Evolutionary conservation across 345 rosid genomes (phyloP), one percentile per base, ranked within the genome.

Genomic region (Anacardium occidentale): DNA sequence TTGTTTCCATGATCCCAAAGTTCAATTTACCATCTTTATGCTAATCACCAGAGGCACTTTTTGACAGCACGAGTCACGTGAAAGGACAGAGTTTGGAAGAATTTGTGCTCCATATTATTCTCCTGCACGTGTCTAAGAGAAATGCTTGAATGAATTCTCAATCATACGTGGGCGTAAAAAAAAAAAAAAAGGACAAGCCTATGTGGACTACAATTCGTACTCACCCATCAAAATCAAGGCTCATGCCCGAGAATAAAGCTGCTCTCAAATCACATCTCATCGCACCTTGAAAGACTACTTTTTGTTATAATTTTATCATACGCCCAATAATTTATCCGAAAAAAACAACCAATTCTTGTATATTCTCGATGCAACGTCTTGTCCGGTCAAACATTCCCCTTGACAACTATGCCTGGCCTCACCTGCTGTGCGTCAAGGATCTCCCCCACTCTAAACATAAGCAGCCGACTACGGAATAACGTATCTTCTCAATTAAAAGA

Each of bases 161-260:
- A 76, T 70, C 77, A 74, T 69, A 15, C 6, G 2, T 12, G 10
- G 4, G 7, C 14, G 29, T n/a, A n/a, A n/a, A n/a, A n/a, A n/a
- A n/a, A n/a, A n/a, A 22, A 65, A 18, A 65, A 77, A 62, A 70
- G 47, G 67, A 74, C 68, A 47, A 74, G 21, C 24, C 5, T 45
- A 7, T 45, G 61, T 40, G 56, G 61, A 37, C 56, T 55, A 63
- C 69, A 64, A 52, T 75, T 76, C 68, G 40, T 24, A 18, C 7
- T 21, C 40, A 57, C 25, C 42, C 29, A 32, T 57, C 34, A 18
- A n/a, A 17, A 11, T 22, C 20, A 20, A 52, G 18, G 26, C 52
- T 69, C 74, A 37, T 37, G 42, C 55, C 62, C 60, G 2, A 63
- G 59, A 75, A 60, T 59, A 81, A 77, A 77, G 81, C 79, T 77